These are phyloP conservation scores for Scheffersomyces lignicola DNA, from an alignment of 1,139 yeast genomes.

Conservation along the genomic window DNA sequence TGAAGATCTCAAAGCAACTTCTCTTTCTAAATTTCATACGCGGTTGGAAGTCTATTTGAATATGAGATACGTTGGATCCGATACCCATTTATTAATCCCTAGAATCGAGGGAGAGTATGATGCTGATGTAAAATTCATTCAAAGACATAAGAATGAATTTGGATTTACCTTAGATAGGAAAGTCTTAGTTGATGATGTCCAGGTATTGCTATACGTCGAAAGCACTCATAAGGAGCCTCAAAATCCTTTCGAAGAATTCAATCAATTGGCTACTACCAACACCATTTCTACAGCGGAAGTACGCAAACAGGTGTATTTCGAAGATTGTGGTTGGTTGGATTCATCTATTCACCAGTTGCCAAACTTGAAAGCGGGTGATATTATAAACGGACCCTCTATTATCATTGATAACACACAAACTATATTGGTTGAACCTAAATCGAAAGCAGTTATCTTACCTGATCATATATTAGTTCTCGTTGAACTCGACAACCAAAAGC, in stretches of 20 bases:
- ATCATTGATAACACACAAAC: slow-evolving; percentile 88
- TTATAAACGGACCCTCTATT: slow-evolving; percentile 74
- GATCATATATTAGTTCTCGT: slow-evolving; percentile 47
- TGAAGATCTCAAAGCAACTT: slow-evolving; percentile 33
- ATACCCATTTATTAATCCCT: slow-evolving; percentile 73
- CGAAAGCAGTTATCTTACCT: slow-evolving; percentile 61
- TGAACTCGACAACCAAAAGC: slow-evolving; percentile 25
- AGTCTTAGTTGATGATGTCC: slow-evolving; percentile 78
- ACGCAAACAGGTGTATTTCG: slow-evolving; percentile 29
- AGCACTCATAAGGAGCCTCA: slow-evolving; percentile 27
- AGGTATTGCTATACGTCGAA: slow-evolving; percentile 48
- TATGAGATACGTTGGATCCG: slow-evolving; percentile 84
- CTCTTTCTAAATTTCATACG: slow-evolving; percentile 24
- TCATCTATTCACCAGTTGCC: slow-evolving; percentile 55
- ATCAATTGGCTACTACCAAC: slow-evolving; percentile 10
- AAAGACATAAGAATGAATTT: slow-evolving; percentile 37
- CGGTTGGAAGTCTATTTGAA: slow-evolving; percentile 65
- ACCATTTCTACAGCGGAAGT: slow-evolving; percentile 8
- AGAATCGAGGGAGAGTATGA: slow-evolving; percentile 19
- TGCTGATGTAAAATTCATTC: slow-evolving; percentile 29
- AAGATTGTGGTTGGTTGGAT: slow-evolving; percentile 43
- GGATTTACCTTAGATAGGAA: slow-evolving; percentile 44
- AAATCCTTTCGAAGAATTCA: slow-evolving; percentile 37
- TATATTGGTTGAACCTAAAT: slow-evolving; percentile 70
- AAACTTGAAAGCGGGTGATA: slow-evolving; percentile 51